Percentiles rank a stretch among this genome's conserved stretches.
phyloP scores from a whole-genome alignment of 108 stramenopile species.

The Skeletonema menzelii region DNA sequence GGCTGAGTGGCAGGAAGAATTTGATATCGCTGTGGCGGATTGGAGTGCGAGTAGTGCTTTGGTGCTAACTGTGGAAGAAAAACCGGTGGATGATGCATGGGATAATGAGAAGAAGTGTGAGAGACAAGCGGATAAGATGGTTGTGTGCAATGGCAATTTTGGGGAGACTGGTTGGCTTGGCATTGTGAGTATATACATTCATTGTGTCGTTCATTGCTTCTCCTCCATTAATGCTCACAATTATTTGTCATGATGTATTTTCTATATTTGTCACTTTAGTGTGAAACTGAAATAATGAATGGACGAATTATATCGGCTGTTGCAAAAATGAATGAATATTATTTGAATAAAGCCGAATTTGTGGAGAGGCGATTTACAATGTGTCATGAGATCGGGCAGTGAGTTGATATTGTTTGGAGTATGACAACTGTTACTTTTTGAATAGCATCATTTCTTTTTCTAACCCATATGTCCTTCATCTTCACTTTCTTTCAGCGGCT shows the following conservation, averaged over 20 bases:
- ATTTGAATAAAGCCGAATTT: slow-evolving; percentile 56
- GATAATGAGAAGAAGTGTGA: neutral
- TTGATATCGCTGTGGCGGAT: slow-evolving; percentile 54
- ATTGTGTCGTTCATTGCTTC: neutral
- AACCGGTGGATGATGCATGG: slow-evolving; percentile 35
- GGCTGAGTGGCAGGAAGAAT: slow-evolving; percentile 63
- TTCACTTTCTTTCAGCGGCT: slow-evolving; percentile 28
- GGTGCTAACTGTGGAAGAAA: slow-evolving; percentile 25
- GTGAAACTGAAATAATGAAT: slow-evolving; percentile 51
- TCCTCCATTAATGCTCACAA: neutral
- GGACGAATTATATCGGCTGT: slow-evolving; percentile 48
- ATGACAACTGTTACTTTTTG: too few relatives aligned
- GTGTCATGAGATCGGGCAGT: slow-evolving; percentile 51
- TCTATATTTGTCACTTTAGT: neutral
- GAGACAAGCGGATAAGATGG: slow-evolving; percentile 55
- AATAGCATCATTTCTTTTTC: too few relatives aligned
- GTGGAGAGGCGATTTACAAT: slow-evolving; percentile 60
- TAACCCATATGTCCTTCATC: too few relatives aligned
- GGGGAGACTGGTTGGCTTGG: slow-evolving; percentile 80
- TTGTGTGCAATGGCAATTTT: slow-evolving; percentile 74
- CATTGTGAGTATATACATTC: slow-evolving; percentile 15
- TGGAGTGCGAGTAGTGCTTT: slow-evolving; percentile 67
- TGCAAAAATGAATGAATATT: slow-evolving; percentile 83
- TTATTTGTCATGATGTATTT: neutral
- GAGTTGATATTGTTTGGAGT: too few relatives aligned